Percentiles rank a stretch among this genome's conserved stretches.
Conservation (phyloP, 2,329 filamentous ascomycete species). For the Hypoxylon sp. region DNA sequence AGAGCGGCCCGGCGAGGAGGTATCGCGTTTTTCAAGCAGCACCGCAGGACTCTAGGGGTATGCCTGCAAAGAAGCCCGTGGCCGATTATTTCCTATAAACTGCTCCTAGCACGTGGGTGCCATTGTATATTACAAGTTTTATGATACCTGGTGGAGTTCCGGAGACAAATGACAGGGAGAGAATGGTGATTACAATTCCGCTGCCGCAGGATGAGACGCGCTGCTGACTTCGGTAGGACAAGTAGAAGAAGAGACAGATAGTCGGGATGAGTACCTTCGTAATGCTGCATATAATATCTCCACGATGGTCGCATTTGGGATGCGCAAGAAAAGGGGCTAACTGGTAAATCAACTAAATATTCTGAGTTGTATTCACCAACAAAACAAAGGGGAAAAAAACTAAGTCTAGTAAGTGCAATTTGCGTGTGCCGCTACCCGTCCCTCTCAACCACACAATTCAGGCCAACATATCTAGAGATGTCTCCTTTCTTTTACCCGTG, state of each 20-base stretch:
- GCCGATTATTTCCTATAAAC: slow-evolving; percentile 90
- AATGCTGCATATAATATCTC: slow-evolving; percentile 10
- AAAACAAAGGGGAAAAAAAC: slow-evolving; percentile 9
- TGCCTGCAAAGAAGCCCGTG: slow-evolving; percentile 99
- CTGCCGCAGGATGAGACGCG: slow-evolving; percentile 5
- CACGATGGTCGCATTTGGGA: not conserved
- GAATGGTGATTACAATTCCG: slow-evolving; percentile 14
- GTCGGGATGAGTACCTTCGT: slow-evolving; percentile 3
- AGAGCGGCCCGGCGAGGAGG: slow-evolving; percentile 81
- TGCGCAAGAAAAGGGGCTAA: not conserved
- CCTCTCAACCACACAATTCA: not conserved
- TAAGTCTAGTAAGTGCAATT: slow-evolving; percentile 15
- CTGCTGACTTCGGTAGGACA: not conserved
- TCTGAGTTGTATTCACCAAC: slow-evolving; percentile 12
- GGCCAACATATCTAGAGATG: not conserved
- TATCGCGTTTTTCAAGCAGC: slow-evolving; percentile 98
- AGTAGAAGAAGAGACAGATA: slow-evolving; percentile 7
- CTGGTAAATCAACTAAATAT: not conserved
- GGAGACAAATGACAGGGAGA: slow-evolving; percentile 10
- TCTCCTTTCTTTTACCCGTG: not conserved
- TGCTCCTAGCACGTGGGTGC: not conserved
- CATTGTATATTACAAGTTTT: slow-evolving; percentile 32
- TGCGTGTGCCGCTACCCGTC: not conserved
- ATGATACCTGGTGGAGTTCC: slow-evolving; percentile 40
- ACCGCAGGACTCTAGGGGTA: slow-evolving; percentile 93